Conservation (phyloP, 441 rosid species). For the Mallotus repandus region DNA sequence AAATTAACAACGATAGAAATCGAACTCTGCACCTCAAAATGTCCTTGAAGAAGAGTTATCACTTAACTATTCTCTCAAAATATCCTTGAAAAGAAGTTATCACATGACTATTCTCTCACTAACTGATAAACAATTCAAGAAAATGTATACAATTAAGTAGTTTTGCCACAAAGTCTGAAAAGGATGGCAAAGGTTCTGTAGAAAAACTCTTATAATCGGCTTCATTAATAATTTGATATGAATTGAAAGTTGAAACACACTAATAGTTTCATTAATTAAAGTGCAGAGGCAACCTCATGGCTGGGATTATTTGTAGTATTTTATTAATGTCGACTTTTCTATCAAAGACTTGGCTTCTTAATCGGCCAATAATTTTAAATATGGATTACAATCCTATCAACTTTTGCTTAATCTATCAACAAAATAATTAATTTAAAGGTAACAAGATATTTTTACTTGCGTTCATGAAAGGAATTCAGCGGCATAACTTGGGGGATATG, state of each 20-base stretch:
- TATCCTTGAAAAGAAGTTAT: too few relatives aligned
- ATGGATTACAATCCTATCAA: background rate
- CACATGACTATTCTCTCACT: too few relatives aligned
- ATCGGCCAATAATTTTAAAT: background rate
- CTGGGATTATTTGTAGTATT: background rate
- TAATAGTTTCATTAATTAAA: background rate
- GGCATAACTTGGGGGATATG: slow-evolving; percentile 10
- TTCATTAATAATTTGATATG: background rate
- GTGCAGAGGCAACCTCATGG: background rate
- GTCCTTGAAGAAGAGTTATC: too few relatives aligned
- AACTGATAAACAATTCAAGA: too few relatives aligned
- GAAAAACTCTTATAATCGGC: background rate
- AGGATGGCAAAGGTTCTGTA: background rate
- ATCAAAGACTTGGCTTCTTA: background rate
- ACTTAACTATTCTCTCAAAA: too few relatives aligned
- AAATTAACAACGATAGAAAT: too few relatives aligned
- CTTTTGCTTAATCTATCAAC: background rate
- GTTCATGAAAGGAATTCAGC: background rate
- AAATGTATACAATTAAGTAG: background rate
- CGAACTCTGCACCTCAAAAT: too few relatives aligned
- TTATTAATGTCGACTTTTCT: background rate
- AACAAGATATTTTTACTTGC: background rate
- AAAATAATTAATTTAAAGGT: background rate
- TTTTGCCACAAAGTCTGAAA: background rate
- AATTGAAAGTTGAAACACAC: background rate